Conservation (phyloP, 306 rosid genomes). For the Vigna nakashimae region DNA sequence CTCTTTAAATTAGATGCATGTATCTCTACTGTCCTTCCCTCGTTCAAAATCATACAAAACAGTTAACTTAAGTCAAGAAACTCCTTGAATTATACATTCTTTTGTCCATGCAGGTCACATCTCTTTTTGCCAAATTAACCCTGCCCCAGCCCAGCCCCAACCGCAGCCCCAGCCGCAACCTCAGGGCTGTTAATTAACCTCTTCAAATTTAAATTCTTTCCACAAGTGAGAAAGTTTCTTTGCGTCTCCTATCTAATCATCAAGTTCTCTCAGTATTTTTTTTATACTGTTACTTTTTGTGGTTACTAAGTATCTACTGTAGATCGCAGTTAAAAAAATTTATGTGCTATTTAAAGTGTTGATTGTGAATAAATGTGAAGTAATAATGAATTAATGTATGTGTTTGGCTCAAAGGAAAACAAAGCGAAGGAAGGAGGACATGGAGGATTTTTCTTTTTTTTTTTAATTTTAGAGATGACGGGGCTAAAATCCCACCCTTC, state of each 20-base stretch:
- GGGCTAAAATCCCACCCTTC: not conserved
- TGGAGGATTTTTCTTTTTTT: not conserved
- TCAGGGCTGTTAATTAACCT: not conserved
- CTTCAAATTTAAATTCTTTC: constrained; percentile 3
- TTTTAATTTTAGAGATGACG: not conserved
- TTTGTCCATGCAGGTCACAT: constrained; percentile 1
- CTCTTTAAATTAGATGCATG: constrained; percentile 7
- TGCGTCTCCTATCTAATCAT: not conserved
- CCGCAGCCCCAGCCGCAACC: no score
- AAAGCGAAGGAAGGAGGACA: not conserved
- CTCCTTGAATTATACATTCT: constrained; percentile 14
- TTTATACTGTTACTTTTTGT: not conserved
- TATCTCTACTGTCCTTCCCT: not conserved
- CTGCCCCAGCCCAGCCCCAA: no score
- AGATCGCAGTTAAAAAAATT: not conserved
- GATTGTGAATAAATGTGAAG: constrained; percentile 35
- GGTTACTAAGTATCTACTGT: not conserved
- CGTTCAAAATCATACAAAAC: constrained; percentile 5
- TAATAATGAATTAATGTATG: constrained; percentile 1
- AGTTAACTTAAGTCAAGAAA: constrained; percentile 8
- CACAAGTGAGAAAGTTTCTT: not conserved
- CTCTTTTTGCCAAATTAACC: not conserved
- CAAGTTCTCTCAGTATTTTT: constrained; percentile 10
- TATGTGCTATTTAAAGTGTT: constrained; percentile 18
- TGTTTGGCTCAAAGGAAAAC: not conserved